Evolutionary conservation across 352 stramenopile genomes (phyloP).

Genomic region (Globisporangium acanthophoron): DNA sequence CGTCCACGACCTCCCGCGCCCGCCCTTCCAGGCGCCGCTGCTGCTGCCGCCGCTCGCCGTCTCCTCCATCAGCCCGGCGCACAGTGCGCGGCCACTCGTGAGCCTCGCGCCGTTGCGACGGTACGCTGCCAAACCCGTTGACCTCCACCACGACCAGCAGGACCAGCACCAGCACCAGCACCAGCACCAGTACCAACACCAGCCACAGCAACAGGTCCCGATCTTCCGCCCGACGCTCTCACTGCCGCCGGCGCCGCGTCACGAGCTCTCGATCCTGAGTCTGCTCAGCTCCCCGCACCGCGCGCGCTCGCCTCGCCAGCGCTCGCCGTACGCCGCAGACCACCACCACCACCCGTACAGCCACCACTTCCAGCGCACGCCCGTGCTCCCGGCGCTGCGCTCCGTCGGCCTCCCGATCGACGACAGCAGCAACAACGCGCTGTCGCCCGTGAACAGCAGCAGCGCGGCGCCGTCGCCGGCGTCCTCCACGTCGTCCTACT

Average conservation of each 20-base stretch:
- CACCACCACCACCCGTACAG: conserved; percentile 2
- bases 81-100: conserved; percentile 29
- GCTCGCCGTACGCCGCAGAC: conserved; percentile 1
- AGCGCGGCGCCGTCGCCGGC: conserved; percentile 5
- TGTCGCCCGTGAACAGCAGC: neutral
- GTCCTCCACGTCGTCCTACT: conserved; percentile 14
- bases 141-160: conserved; percentile 39
- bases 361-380: neutral
- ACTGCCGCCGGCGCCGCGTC: conserved; percentile 4
- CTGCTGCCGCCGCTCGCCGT: conserved; percentile 28
- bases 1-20: conserved; percentile 12
- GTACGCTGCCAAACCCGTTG: conserved; percentile 29
- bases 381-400: conserved; percentile 7
- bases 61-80: conserved; percentile 40
- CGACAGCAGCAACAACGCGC: neutral
- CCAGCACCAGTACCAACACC: conserved; percentile 56
- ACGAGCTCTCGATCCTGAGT: conserved; percentile 16
- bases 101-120: conserved; percentile 30
- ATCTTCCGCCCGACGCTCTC: conserved; percentile 1
- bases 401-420: conserved; percentile 2
- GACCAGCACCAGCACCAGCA: conserved; percentile 58
- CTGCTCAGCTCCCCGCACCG: conserved; percentile 5
- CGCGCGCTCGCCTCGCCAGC: conserved; percentile 1
- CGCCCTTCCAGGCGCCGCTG: conserved; percentile 9
- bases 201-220: conserved; percentile 18